phyloP scores from a whole-genome alignment of 192 early-diverging fungal species.

The Coemansia sp. region DNA sequence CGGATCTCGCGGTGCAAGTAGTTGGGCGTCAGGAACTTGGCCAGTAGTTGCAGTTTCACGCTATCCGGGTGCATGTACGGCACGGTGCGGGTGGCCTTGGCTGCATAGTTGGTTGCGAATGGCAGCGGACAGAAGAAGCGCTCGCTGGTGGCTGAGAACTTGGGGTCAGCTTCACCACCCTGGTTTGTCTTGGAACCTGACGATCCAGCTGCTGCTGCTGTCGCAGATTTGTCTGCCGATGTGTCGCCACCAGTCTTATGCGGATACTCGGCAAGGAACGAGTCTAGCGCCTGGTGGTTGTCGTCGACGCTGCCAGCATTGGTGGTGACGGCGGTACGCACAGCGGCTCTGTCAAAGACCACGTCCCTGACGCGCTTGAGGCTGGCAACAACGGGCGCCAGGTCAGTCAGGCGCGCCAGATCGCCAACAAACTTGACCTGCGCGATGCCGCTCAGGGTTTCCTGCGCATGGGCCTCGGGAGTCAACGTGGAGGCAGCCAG shows the following conservation, averaged over 20 bases:
- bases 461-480: constrained; percentile 53
- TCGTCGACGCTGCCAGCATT: constrained; percentile 26
- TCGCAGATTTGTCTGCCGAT: too few relatives aligned
- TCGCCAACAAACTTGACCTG: constrained; percentile 83
- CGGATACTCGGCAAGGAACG: constrained; percentile 28
- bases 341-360: constrained; percentile 39
- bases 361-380: constrained; percentile 55
- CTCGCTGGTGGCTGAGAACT: constrained; percentile 45
- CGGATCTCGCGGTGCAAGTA: constrained; percentile 96
- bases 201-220: neutral
- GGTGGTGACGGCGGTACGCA: constrained; percentile 47
- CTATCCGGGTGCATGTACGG: constrained; percentile 85
- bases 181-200: too few relatives aligned
- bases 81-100: constrained; percentile 70
- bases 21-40: constrained; percentile 80
- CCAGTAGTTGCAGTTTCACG: constrained; percentile 73
- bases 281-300: constrained; percentile 41
- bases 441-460: constrained; percentile 57
- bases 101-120: constrained; percentile 83
- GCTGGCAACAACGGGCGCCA: constrained; percentile 61
- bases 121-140: constrained; percentile 82
- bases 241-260: neutral
- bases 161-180: constrained; percentile 14
- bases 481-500: constrained; percentile 66
- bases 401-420: constrained; percentile 62